Evolutionary conservation across 768 basidiomycete species (phyloP).

Genomic region (Grammothele lineata): DNA sequence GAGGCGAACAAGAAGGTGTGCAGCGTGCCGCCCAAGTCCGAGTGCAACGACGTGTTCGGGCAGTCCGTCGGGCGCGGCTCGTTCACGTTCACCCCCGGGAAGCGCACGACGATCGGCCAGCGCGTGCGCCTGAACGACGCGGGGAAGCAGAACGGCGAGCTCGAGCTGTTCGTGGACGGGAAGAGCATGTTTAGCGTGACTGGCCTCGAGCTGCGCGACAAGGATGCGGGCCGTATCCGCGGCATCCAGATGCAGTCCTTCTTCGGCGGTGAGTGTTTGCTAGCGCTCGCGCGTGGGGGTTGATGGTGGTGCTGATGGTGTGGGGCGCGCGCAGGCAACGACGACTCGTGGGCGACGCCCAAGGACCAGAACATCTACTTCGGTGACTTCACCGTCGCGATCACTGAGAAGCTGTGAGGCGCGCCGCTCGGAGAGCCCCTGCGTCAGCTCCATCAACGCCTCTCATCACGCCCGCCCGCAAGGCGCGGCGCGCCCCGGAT

Average conservation of each 20-base stretch:
- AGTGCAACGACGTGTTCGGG: conserved; percentile 60
- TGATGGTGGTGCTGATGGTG: not conserved
- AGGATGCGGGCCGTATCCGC: conserved; percentile 46
- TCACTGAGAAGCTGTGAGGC: conserved; percentile 42
- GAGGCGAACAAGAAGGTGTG: conserved; percentile 46
- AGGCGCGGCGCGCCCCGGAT: too few relatives aligned
- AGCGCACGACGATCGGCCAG: conserved; percentile 65
- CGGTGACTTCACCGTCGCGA: conserved; percentile 64
- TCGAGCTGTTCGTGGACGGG: conserved; percentile 63
- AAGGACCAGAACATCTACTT: conserved; percentile 60
- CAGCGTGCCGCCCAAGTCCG: conserved; percentile 43
- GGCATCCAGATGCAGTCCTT: conserved; percentile 77
- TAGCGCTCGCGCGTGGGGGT: too few relatives aligned
- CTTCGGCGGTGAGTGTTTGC: conserved; percentile 53
- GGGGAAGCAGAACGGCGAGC: conserved; percentile 64
- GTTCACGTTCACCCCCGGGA: conserved; percentile 58
- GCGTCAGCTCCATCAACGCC: too few relatives aligned
- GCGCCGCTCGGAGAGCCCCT: too few relatives aligned
- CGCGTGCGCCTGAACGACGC: conserved; percentile 71
- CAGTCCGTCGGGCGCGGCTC: conserved; percentile 65
- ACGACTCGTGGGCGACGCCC: conserved; percentile 49
- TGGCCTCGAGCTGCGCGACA: conserved; percentile 51
- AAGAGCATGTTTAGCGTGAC: conserved; percentile 53
- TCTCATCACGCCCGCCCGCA: too few relatives aligned
- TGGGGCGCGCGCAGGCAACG: conserved; percentile 33